A percentile compares a stretch with the other conserved stretches of the same genome.
Evolutionary conservation across 164 flowering plant genomes (phyloP).

Genomic region (Vitis amurensis): DNA sequence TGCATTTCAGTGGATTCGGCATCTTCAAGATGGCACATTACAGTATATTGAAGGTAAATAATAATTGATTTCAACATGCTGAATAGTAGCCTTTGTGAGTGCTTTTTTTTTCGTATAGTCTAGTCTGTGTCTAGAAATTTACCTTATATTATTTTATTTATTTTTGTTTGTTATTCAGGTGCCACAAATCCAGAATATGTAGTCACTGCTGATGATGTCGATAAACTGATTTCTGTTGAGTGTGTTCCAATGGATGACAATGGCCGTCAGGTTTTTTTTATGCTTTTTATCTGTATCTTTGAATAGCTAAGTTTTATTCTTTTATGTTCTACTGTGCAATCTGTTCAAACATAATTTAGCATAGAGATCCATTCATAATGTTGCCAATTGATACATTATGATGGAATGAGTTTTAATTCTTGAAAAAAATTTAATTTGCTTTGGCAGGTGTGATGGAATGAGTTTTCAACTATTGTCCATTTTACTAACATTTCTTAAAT

Average conservation of each 20-base stretch:
- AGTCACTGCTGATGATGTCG: slow-evolving; percentile 96
- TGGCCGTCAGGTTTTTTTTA: slow-evolving; percentile 69
- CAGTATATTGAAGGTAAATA: slow-evolving; percentile 84
- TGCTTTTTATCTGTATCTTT: too few species aligned
- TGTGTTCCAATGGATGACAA: slow-evolving; percentile 94
- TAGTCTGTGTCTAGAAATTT: not conserved
- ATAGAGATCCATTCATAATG: too few species aligned
- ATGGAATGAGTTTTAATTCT: too few species aligned
- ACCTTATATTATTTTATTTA: not conserved
- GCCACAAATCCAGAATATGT: slow-evolving; percentile 96
- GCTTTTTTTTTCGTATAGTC: not conserved
- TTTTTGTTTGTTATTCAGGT: slow-evolving; percentile 45
- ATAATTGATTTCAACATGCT: not conserved
- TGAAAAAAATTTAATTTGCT: too few species aligned
- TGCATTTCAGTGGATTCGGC: slow-evolving; percentile 85
- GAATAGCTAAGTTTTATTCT: too few species aligned
- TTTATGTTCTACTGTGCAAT: too few species aligned
- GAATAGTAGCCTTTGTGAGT: not conserved
- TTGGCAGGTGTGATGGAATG: too few species aligned
- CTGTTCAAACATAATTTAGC: too few species aligned
- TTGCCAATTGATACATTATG: too few species aligned
- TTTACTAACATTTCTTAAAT: too few species aligned
- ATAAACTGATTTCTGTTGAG: slow-evolving; percentile 87
- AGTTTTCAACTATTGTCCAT: too few species aligned
- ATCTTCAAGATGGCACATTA: slow-evolving; percentile 87